A percentile compares a stretch with the other conserved stretches of the same genome.
phyloP scores from a whole-genome alignment of 495 filamentous ascomycete genomes.

The Rusavskia elegans region DNA sequence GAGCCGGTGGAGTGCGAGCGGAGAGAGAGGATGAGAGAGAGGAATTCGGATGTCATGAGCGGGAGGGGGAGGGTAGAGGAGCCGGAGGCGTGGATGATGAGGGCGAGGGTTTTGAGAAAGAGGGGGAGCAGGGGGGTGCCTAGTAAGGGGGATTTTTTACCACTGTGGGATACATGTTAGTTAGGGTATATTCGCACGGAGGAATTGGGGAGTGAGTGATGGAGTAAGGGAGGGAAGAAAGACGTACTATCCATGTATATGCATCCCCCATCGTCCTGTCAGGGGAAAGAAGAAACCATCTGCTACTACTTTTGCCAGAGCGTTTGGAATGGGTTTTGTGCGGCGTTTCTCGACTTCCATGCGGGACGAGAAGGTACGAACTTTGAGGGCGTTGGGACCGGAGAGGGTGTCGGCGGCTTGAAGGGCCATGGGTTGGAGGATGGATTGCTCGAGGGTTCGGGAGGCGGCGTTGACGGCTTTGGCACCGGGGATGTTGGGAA shows the following conservation, averaged over 20 bases:
- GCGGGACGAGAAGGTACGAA: slow-evolving; percentile 60
- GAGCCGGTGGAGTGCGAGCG: slow-evolving; percentile 27
- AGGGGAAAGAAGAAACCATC: slow-evolving; percentile 73
- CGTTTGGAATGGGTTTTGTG: slow-evolving; percentile 44
- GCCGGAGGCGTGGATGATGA: slow-evolving; percentile 33
- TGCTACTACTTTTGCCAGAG: slow-evolving; percentile 43
- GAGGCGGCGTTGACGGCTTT: slow-evolving; percentile 22
- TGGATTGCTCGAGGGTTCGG: slow-evolving; percentile 31
- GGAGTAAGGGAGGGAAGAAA: slow-evolving; percentile 21
- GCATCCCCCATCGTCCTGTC: slow-evolving; percentile 28
- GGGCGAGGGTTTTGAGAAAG: slow-evolving; percentile 34
- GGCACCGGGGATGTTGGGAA: slow-evolving; percentile 18
- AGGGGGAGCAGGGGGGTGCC: slow-evolving; percentile 28
- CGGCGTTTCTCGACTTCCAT: slow-evolving; percentile 54
- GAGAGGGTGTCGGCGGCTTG: slow-evolving; percentile 45
- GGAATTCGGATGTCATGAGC: slow-evolving; percentile 27
- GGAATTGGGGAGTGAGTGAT: slow-evolving; percentile 18
- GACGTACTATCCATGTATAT: slow-evolving; percentile 26
- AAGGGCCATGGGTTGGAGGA: slow-evolving; percentile 67
- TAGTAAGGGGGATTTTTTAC: slow-evolving; percentile 18
- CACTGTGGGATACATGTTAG: slow-evolving; percentile 21
- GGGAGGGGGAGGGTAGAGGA: slow-evolving; percentile 29
- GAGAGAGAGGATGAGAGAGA: slow-evolving; percentile 29
- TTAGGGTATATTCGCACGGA: slow-evolving; percentile 11
- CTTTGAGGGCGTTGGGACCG: slow-evolving; percentile 71